A percentile compares a stretch with the other conserved stretches of the same genome.
phyloP scores from a whole-genome alignment of 306 rosid species.

The Acacia crassicarpa region DNA sequence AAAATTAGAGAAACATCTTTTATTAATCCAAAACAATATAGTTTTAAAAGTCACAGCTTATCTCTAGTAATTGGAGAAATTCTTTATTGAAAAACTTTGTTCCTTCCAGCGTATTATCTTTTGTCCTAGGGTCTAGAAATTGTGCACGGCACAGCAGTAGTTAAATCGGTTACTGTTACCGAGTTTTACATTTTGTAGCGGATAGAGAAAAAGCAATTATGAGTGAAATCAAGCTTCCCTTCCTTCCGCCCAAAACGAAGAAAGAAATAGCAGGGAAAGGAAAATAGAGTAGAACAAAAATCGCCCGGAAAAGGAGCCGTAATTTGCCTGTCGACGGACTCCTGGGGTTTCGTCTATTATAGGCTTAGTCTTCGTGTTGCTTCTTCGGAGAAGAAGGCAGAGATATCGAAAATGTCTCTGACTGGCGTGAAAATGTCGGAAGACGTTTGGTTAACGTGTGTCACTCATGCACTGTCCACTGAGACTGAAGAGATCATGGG shows the following conservation, averaged over 20 bases:
- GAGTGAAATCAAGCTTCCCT: background rate
- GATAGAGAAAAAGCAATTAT: too few relatives aligned
- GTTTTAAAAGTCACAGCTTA: too few relatives aligned
- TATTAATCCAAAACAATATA: too few relatives aligned
- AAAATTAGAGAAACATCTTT: too few relatives aligned
- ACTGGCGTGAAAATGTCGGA: conserved; percentile 88
- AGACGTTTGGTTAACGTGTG: conserved; percentile 92
- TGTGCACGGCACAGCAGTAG: too few relatives aligned
- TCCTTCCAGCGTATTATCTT: too few relatives aligned
- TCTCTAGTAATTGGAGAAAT: too few relatives aligned
- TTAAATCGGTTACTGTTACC: too few relatives aligned
- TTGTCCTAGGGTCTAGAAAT: too few relatives aligned
- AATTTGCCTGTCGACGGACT: background rate
- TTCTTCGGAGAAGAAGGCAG: background rate
- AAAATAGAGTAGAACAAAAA: background rate
- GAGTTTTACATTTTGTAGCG: too few relatives aligned
- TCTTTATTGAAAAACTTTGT: too few relatives aligned
- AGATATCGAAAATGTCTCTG: conserved; percentile 60
- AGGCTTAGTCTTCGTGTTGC: background rate
- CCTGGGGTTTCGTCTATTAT: conserved; percentile 5
- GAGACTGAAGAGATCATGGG: conserved; percentile 99
- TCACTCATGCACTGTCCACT: conserved; percentile 93
- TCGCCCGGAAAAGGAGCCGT: background rate
- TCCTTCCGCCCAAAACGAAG: background rate
- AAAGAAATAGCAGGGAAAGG: background rate